Conservation (phyloP, 2,329 filamentous ascomycete species). For the Alternaria conjuncta region DNA sequence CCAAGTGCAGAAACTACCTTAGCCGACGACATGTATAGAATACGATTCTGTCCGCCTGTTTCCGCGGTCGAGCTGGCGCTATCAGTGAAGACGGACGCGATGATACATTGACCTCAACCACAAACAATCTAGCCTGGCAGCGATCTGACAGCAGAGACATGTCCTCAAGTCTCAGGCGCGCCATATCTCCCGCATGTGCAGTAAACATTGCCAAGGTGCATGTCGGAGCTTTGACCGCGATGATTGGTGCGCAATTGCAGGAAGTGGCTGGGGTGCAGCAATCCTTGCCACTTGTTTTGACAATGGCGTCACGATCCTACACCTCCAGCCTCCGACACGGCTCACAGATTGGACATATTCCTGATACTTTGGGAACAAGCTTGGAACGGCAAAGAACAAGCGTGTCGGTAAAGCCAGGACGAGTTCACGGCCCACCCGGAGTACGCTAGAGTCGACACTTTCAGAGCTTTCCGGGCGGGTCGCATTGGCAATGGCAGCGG, state of each 20-base stretch:
- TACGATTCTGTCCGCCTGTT: not conserved
- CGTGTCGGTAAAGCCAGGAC: conserved; percentile 2
- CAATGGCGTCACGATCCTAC: conserved; percentile 8
- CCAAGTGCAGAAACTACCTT: conserved; percentile 4
- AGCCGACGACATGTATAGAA: not conserved
- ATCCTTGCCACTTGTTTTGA: conserved; percentile 5
- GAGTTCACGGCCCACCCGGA: conserved; percentile 2
- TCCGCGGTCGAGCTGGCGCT: not conserved
- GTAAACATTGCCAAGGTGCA: conserved; percentile 1
- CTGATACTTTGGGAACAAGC: not conserved
- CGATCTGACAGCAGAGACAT: not conserved
- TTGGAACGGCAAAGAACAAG: not conserved
- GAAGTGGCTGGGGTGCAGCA: conserved; percentile 7
- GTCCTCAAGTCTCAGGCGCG: not conserved
- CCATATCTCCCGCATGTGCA: not conserved
- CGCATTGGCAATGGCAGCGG: conserved; percentile 7
- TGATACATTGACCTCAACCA: not conserved
- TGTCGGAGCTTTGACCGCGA: not conserved
- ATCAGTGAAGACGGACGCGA: not conserved
- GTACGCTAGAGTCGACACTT: conserved; percentile 1
- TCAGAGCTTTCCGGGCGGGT: conserved; percentile 3
- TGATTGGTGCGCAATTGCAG: conserved; percentile 11
- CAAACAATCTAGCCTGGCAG: not conserved
- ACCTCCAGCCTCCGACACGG: not conserved
- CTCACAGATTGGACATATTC: not conserved